These are phyloP conservation scores for Alopecurus myosuroides DNA, from an alignment of 176 grass and related monocot species.

Conservation along the genomic window DNA sequence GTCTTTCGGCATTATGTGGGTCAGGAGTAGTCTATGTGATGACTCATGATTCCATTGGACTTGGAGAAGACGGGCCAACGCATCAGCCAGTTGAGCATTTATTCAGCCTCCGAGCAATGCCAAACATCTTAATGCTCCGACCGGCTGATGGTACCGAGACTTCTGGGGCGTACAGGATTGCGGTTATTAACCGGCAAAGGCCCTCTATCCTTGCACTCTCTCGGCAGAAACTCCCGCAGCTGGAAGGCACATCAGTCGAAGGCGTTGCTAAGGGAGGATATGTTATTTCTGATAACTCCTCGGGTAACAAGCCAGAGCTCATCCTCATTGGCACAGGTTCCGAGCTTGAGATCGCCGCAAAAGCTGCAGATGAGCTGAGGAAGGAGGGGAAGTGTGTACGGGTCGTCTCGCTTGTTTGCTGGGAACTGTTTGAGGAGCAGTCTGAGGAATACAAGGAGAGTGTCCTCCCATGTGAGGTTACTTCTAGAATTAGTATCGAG, in stretches of 20 bases:
- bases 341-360: slow-evolving; percentile 51
- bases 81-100: slow-evolving; percentile 62
- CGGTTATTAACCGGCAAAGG: slow-evolving; percentile 38
- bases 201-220: slow-evolving; percentile 47
- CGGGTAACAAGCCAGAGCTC: slow-evolving; percentile 41
- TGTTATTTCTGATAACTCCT: slow-evolving; percentile 41
- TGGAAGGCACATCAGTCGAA: slow-evolving; percentile 33
- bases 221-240: slow-evolving; percentile 47
- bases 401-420: slow-evolving; percentile 59
- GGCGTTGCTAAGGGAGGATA: slow-evolving; percentile 50
- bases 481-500: slow-evolving; percentile 48
- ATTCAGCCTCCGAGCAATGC: slow-evolving; percentile 54
- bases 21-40: slow-evolving; percentile 53
- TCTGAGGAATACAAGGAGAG: slow-evolving; percentile 40
- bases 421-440: slow-evolving; percentile 63
- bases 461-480: slow-evolving; percentile 39
- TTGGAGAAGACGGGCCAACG: slow-evolving; percentile 61
- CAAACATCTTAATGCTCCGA: slow-evolving; percentile 49
- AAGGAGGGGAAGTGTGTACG: slow-evolving; percentile 24
- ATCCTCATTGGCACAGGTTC: slow-evolving; percentile 56
- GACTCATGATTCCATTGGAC: slow-evolving; percentile 66
- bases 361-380: slow-evolving; percentile 35
- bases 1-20: slow-evolving; percentile 47
- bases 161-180: slow-evolving; percentile 38
- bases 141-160: slow-evolving; percentile 63